A percentile compares a stretch with the other conserved stretches of the same genome.
Conservation (phyloP, 2,329 filamentous ascomycete species). For the Cordyceps javanica region DNA sequence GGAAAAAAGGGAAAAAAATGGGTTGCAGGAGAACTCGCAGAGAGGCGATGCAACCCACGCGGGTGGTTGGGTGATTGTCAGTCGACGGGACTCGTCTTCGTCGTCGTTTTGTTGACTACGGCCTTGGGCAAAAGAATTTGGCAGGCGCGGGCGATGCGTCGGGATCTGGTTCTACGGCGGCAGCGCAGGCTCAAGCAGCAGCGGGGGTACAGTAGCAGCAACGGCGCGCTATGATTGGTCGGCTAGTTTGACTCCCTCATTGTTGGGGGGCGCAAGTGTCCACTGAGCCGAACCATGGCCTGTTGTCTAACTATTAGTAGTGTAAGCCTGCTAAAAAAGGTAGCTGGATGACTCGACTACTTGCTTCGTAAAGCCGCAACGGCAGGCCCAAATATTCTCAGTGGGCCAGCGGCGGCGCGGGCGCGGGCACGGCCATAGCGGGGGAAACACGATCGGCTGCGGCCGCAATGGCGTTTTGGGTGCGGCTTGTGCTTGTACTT, state of each 20-base stretch:
- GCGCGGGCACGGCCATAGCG: background rate
- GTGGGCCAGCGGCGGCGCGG: background rate
- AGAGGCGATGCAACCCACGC: constrained; percentile 4
- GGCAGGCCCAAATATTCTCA: background rate
- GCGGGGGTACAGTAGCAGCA: constrained; percentile 14
- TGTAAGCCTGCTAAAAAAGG: no score
- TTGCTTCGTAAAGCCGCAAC: background rate
- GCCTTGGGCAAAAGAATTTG: constrained; percentile 17
- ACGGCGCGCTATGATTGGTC: constrained; percentile 19
- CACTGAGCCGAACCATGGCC: background rate
- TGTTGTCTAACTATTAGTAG: background rate
- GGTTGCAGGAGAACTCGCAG: background rate
- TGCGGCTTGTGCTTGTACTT: background rate
- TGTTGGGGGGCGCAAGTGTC: background rate
- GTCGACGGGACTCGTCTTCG: constrained; percentile 4
- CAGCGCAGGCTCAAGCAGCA: background rate
- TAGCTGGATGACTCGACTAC: no score
- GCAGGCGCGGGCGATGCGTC: constrained; percentile 10
- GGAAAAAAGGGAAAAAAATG: background rate
- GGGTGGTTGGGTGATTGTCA: background rate
- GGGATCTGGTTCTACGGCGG: constrained; percentile 6
- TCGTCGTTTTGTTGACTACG: constrained; percentile 6
- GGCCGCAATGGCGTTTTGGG: background rate
- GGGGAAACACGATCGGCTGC: constrained; percentile 5
- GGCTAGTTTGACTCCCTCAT: constrained; percentile 6